These are phyloP conservation scores for Hypoxylon sp. DNA, from an alignment of 2,329 filamentous ascomycete genomes.

Conservation along the genomic window DNA sequence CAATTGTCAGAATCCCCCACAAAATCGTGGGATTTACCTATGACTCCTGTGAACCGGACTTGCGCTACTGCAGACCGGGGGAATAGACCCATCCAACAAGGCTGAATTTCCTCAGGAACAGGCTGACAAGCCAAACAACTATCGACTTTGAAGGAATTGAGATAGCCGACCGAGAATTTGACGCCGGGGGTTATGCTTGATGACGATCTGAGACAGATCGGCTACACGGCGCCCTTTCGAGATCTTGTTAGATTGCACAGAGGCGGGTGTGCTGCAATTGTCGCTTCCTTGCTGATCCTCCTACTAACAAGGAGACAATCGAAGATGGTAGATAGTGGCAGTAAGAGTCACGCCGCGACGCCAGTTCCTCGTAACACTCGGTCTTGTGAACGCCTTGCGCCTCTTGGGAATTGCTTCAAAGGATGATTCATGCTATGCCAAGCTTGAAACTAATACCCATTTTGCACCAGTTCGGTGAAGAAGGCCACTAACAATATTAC, in stretches of 20 bases:
- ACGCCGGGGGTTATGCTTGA: conserved; percentile 11
- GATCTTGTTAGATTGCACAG: conserved; percentile 36
- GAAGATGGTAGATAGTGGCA: background rate
- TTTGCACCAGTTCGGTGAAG: conserved; percentile 21
- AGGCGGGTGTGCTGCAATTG: conserved; percentile 20
- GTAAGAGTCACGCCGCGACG: conserved; percentile 32
- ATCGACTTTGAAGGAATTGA: conserved; percentile 14
- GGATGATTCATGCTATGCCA: conserved; percentile 16
- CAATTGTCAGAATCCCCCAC: conserved; percentile 33
- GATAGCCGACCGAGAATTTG: conserved; percentile 23
- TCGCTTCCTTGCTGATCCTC: conserved; percentile 21
- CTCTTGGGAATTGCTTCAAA: conserved; percentile 33
- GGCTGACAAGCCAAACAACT: conserved; percentile 27
- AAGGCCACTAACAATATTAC: conserved; percentile 1
- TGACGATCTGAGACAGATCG: conserved; percentile 42
- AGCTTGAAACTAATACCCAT: conserved; percentile 18
- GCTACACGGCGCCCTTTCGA: conserved; percentile 20
- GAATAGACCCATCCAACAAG: conserved; percentile 15
- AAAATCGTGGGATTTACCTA: conserved; percentile 18
- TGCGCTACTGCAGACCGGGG: conserved; percentile 25
- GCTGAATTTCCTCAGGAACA: conserved; percentile 25
- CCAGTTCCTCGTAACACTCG: conserved; percentile 17
- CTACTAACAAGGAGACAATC: background rate
- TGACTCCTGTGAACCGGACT: conserved; percentile 24
- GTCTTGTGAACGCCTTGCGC: conserved; percentile 34